phyloP scores from a whole-genome alignment of 352 stramenopile genomes.

The Phytophthora sp. region DNA sequence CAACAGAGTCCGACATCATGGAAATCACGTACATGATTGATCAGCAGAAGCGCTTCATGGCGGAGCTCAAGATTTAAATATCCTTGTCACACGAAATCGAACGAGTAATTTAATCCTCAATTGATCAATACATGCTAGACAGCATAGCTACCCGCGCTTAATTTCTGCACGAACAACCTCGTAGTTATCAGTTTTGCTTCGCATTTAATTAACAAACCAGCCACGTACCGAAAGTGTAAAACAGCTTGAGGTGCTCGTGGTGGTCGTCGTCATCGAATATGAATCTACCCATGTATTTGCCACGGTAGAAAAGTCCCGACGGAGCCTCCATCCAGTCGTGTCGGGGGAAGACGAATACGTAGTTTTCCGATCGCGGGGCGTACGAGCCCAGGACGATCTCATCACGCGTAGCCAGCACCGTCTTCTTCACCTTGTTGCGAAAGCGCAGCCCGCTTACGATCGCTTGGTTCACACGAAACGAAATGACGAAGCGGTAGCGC shows the following conservation, averaged over 20 bases:
- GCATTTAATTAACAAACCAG: too few species aligned
- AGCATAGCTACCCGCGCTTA: conserved; percentile 40
- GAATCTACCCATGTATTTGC: conserved; percentile 87
- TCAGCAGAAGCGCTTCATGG: conserved; percentile 57
- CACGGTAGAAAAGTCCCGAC: conserved; percentile 86
- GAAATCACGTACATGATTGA: conserved; percentile 67
- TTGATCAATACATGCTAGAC: background rate
- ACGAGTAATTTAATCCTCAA: background rate
- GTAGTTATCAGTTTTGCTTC: too few species aligned
- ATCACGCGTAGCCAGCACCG: conserved; percentile 71
- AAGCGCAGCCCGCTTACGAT: conserved; percentile 89
- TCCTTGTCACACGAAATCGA: too few species aligned
- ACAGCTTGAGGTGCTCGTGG: conserved; percentile 68
- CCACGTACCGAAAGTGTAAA: conserved; percentile 80
- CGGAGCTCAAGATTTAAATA: conserved; percentile 41
- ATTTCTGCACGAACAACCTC: conserved; percentile 52
- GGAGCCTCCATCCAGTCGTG: conserved; percentile 85
- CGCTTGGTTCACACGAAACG: conserved; percentile 84
- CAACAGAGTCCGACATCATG: conserved; percentile 37
- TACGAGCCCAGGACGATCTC: conserved; percentile 89
- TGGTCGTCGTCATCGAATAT: conserved; percentile 75
- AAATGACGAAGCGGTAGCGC: conserved; percentile 86
- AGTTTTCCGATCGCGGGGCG: conserved; percentile 67
- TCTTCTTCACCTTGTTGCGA: conserved; percentile 88
- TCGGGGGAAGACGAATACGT: conserved; percentile 86